Conservation (phyloP, 371 early-diverging fungal genomes). For the Saksenaea oblongispora region DNA sequence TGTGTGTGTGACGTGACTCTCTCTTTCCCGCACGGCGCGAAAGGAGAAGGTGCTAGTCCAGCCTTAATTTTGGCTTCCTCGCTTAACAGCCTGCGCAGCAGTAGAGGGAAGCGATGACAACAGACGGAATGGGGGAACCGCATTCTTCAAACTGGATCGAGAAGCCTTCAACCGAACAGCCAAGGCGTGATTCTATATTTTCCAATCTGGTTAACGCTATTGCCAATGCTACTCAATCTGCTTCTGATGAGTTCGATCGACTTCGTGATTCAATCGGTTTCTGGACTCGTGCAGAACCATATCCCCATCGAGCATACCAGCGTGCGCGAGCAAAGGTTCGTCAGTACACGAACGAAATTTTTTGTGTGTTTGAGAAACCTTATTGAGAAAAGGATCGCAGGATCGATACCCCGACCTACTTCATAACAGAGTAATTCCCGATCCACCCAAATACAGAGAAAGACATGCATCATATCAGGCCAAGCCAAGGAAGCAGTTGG, state of each 20-base stretch:
- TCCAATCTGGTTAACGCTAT: constrained; percentile 3
- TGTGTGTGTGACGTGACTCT: too few species aligned
- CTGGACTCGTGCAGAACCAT: not conserved
- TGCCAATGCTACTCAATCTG: constrained; percentile 9
- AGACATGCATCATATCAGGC: not conserved
- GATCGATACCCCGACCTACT: not conserved
- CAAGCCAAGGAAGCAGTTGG: not conserved
- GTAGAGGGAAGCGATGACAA: not conserved
- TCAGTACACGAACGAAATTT: not conserved
- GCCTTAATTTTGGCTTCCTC: not conserved
- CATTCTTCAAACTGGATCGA: not conserved
- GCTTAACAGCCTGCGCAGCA: not conserved
- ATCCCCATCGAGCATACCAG: not conserved
- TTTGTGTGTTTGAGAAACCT: not conserved
- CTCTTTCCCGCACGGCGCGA: too few species aligned
- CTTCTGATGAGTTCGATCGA: constrained; percentile 15
- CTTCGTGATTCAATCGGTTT: constrained; percentile 12
- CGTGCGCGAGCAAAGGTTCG: not conserved
- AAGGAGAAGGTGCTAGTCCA: not conserved
- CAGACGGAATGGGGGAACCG: not conserved
- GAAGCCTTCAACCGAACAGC: not conserved
- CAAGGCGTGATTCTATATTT: not conserved
- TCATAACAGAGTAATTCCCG: not conserved
- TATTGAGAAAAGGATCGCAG: not conserved
- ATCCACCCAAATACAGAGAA: not conserved